Conservation (phyloP, 495 filamentous ascomycete genomes). For the Talaromyces nanjingensis region DNA sequence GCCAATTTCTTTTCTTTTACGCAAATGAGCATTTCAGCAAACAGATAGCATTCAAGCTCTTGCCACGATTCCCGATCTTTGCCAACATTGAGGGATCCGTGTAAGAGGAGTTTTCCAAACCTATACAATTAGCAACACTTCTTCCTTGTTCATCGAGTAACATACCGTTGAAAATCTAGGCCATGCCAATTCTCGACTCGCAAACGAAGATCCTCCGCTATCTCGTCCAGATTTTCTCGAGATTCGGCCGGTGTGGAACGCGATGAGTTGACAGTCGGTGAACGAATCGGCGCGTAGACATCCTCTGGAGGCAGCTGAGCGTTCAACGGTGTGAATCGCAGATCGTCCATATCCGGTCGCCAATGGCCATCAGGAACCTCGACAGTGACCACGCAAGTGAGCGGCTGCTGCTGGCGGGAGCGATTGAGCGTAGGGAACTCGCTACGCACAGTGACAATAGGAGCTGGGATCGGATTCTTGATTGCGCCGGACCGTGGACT, state of each 20-base stretch:
- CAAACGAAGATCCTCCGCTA: slow-evolving; percentile 77
- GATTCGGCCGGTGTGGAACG: slow-evolving; percentile 33
- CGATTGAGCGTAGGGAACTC: slow-evolving; percentile 93
- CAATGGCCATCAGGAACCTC: slow-evolving; percentile 93
- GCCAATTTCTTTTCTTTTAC: slow-evolving; percentile 88
- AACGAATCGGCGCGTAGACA: slow-evolving; percentile 24
- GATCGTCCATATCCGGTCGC: slow-evolving; percentile 77
- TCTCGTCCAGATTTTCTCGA: slow-evolving; percentile 65
- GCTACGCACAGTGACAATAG: slow-evolving; percentile 84
- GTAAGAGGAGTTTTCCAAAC: slow-evolving; percentile 88
- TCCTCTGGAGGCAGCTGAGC: slow-evolving; percentile 45
- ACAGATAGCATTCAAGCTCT: slow-evolving; percentile 95
- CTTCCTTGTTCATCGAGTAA: slow-evolving; percentile 3
- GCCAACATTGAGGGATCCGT: slow-evolving; percentile 87
- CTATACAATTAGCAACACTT: slow-evolving; percentile 30
- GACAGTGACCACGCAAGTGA: slow-evolving; percentile 91
- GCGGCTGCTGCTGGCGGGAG: slow-evolving; percentile 87
- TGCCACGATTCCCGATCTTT: slow-evolving; percentile 98
- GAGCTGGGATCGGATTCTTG: slow-evolving; percentile 89
- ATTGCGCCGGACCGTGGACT: slow-evolving; percentile 58
- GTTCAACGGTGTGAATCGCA: slow-evolving; percentile 56
- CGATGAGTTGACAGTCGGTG: slow-evolving; percentile 23
- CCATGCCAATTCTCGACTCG: slow-evolving; percentile 99
- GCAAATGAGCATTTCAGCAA: slow-evolving; percentile 98
- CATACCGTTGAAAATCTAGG: slow-evolving; percentile 82